Evolutionary conservation across 2,329 filamentous ascomycete species (phyloP).

Genomic region (Sarocladium kiliense): DNA sequence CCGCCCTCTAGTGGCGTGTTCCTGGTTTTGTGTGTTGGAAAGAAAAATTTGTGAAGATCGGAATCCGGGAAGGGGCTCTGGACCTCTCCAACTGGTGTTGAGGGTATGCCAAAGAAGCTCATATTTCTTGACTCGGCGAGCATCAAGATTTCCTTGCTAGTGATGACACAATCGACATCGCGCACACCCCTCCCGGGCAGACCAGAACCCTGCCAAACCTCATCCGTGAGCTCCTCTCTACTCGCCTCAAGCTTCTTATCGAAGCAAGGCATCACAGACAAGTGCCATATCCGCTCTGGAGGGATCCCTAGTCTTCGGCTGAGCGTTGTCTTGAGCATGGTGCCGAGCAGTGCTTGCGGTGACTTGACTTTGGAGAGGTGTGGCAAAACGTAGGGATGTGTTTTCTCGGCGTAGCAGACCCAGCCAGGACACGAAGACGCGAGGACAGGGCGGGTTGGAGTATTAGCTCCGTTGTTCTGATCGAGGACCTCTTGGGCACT

Average conservation of each 20-base stretch:
- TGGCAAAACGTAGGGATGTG: constrained; percentile 86
- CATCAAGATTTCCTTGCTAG: constrained; percentile 88
- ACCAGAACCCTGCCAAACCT: constrained; percentile 58
- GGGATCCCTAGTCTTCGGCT: constrained; percentile 66
- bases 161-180: constrained; percentile 97
- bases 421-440: constrained; percentile 93
- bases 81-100: constrained; percentile 27
- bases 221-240: constrained; percentile 82
- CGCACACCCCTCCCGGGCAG: constrained; percentile 55
- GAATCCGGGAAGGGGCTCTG: constrained; percentile 62
- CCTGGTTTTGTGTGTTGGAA: constrained; percentile 41
- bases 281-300: constrained; percentile 82
- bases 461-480: constrained; percentile 15
- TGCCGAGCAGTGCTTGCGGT: constrained; percentile 87
- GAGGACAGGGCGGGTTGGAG: constrained; percentile 56
- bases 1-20: constrained; percentile 56
- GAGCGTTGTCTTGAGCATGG: constrained; percentile 80
- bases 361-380: constrained; percentile 91
- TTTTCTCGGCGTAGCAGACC: constrained; percentile 99
- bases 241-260: constrained; percentile 98
- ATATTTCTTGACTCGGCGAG: constrained; percentile 76
- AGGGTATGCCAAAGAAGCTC: constrained; percentile 68
- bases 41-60: constrained; percentile 67
- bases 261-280: constrained; percentile 97
- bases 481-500: constrained; percentile 65